Evolutionary conservation across 2,329 filamentous ascomycete species (phyloP).

Genomic region (Arthroderma sp.): DNA sequence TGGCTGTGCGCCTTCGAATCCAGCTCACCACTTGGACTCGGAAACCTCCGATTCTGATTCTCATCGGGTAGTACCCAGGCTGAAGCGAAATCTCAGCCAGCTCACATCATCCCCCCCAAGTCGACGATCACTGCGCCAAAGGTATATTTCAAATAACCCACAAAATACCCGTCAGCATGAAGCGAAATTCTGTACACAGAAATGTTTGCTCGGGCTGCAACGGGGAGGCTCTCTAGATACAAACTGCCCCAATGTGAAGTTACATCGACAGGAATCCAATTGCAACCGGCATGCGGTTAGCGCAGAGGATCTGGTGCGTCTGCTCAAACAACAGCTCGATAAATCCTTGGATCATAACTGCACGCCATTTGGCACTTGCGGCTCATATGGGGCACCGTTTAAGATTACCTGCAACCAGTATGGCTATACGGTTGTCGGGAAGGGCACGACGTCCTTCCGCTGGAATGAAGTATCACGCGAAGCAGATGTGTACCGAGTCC

Average conservation of each 20-base stretch:
- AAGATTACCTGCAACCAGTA: slow-evolving; percentile 17
- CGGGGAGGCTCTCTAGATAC: slow-evolving; percentile 12
- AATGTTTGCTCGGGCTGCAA: slow-evolving; percentile 18
- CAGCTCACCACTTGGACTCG: slow-evolving; percentile 8
- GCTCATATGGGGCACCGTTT: slow-evolving; percentile 18
- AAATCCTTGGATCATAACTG: slow-evolving; percentile 17
- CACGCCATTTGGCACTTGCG: slow-evolving; percentile 16
- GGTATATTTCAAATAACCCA: slow-evolving; percentile 5
- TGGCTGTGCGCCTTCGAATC: slow-evolving; percentile 10
- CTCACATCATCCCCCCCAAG: slow-evolving; percentile 13
- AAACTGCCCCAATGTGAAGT: slow-evolving; percentile 16
- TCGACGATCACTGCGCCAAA: slow-evolving; percentile 3
- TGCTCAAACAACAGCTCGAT: slow-evolving; percentile 18
- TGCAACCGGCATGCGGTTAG: slow-evolving; percentile 12
- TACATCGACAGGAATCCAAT: slow-evolving; percentile 10
- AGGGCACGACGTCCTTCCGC: slow-evolving; percentile 18
- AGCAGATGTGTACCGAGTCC: slow-evolving; percentile 15
- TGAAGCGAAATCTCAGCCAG: slow-evolving; percentile 15
- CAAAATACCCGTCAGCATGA: slow-evolving; percentile 5
- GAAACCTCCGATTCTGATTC: slow-evolving; percentile 9
- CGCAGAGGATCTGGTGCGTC: slow-evolving; percentile 10
- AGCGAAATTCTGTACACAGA: slow-evolving; percentile 17
- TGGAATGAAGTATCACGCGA: slow-evolving; percentile 17
- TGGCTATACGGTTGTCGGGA: slow-evolving; percentile 18
- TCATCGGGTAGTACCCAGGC: slow-evolving; percentile 8